phyloP scores from a whole-genome alignment of 768 basidiomycete genomes.

The Pleurotus platypus region DNA sequence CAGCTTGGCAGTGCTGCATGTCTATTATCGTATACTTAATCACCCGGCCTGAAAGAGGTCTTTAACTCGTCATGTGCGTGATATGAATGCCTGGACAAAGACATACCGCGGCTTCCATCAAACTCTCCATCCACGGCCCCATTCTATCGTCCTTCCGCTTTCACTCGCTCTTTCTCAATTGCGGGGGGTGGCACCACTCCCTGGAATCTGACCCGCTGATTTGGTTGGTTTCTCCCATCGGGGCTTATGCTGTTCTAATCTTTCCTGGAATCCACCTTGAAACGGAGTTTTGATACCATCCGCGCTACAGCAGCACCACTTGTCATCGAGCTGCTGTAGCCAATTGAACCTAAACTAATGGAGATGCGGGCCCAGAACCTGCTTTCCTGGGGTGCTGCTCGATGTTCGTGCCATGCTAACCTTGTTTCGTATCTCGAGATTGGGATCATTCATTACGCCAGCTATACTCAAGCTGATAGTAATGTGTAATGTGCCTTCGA shows the following conservation, averaged over 20 bases:
- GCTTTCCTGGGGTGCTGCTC: neutral
- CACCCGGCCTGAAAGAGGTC: neutral
- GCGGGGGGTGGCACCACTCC: neutral
- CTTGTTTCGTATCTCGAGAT: neutral
- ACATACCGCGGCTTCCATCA: constrained; percentile 3
- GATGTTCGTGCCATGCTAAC: neutral
- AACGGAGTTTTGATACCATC: constrained; percentile 1
- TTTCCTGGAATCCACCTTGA: neutral
- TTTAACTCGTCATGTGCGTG: neutral
- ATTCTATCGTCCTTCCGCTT: neutral
- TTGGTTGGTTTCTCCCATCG: constrained; percentile 6
- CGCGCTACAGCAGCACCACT: no score
- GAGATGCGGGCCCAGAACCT: constrained; percentile 2
- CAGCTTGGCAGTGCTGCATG: constrained; percentile 81
- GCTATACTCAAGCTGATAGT: neutral
- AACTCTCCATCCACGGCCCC: neutral
- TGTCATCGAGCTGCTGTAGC: no score
- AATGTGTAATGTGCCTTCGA: neutral
- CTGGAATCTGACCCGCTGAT: neutral
- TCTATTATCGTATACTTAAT: constrained; percentile 38
- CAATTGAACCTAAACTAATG: neutral
- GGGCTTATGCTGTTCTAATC: neutral
- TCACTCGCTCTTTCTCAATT: neutral
- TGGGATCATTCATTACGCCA: neutral
- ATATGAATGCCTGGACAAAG: neutral